Conservation (phyloP, 306 rosid species). For the Sicyos baderoa region DNA sequence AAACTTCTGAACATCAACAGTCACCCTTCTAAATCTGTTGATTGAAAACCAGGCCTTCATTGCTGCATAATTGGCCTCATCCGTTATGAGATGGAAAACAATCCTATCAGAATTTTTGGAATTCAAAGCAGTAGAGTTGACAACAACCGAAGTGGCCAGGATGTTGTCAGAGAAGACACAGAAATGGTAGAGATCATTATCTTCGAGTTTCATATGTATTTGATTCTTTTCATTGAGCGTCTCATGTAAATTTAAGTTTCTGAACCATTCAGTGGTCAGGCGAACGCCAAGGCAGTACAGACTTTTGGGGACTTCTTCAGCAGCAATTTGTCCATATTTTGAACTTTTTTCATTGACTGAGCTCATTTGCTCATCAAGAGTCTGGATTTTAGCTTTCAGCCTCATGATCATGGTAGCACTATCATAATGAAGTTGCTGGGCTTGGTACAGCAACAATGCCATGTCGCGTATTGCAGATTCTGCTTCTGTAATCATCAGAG, state of each 20-base stretch:
- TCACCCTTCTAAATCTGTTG: slow-evolving; percentile 46
- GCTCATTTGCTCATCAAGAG: slow-evolving; percentile 58
- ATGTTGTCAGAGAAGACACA: slow-evolving; percentile 69
- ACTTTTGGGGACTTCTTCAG: slow-evolving; percentile 70
- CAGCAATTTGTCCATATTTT: slow-evolving; percentile 73
- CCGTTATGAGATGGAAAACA: slow-evolving; percentile 65
- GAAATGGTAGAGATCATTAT: slow-evolving; percentile 47
- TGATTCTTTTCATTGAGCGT: slow-evolving; percentile 41
- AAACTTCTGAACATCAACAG: slow-evolving; percentile 62
- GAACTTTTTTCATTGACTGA: slow-evolving; percentile 60
- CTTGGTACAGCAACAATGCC: slow-evolving; percentile 60
- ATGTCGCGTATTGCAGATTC: slow-evolving; percentile 48
- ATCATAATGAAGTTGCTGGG: slow-evolving; percentile 71
- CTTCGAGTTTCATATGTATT: slow-evolving; percentile 41
- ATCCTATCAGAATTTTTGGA: slow-evolving; percentile 44
- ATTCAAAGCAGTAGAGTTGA: slow-evolving; percentile 58
- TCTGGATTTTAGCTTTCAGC: slow-evolving; percentile 60
- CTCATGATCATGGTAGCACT: slow-evolving; percentile 77
- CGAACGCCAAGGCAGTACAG: slow-evolving; percentile 61
- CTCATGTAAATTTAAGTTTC: slow-evolving; percentile 39
- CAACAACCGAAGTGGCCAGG: slow-evolving; percentile 63
- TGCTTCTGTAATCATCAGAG: slow-evolving; percentile 45
- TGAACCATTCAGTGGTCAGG: slow-evolving; percentile 58
- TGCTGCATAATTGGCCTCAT: slow-evolving; percentile 55
- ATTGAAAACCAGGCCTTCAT: slow-evolving; percentile 72